Conservation (phyloP, 2,329 filamentous ascomycete species). For the Phialocephala subalpina region DNA sequence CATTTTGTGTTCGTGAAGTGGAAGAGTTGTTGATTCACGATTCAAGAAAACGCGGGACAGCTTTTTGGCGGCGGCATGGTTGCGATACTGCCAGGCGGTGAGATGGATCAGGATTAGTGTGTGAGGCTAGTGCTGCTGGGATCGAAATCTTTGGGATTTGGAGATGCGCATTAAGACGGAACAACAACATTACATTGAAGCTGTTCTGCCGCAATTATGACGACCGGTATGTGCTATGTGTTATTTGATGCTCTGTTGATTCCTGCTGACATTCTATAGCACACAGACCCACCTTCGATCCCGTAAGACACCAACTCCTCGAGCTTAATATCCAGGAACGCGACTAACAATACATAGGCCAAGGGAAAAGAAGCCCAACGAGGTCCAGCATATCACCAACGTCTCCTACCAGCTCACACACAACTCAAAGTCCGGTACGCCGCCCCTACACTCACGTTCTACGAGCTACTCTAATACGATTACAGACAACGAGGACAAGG, state of each 20-base stretch:
- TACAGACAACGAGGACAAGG: slow-evolving; percentile 85
- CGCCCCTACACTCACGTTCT: background rate
- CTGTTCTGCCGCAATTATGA: slow-evolving; percentile 54
- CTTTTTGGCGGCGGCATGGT: background rate
- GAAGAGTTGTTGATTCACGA: background rate
- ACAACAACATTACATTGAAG: background rate
- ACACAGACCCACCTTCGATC: slow-evolving; percentile 94
- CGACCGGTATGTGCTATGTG: slow-evolving; percentile 45
- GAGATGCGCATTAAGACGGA: background rate
- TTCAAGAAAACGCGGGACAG: slow-evolving; percentile 3
- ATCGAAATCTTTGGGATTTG: slow-evolving; percentile 10
- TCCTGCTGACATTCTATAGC: slow-evolving; percentile 53
- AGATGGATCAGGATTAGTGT: background rate
- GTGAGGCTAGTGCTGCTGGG: background rate
- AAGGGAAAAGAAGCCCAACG: slow-evolving; percentile 93
- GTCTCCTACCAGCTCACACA: slow-evolving; percentile 91
- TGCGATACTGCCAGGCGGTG: slow-evolving; percentile 1
- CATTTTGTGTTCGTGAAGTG: slow-evolving; percentile 61
- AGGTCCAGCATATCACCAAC: slow-evolving; percentile 94
- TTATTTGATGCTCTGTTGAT: background rate
- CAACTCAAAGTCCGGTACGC: slow-evolving; percentile 84
- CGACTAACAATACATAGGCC: slow-evolving; percentile 61
- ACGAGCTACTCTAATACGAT: slow-evolving; percentile 31
- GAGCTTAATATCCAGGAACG: background rate
- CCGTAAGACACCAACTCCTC: slow-evolving; percentile 60